Base-by-base conservation (phyloP, 2,329 filamentous ascomycete species). In the Venturia effusa region DNA sequence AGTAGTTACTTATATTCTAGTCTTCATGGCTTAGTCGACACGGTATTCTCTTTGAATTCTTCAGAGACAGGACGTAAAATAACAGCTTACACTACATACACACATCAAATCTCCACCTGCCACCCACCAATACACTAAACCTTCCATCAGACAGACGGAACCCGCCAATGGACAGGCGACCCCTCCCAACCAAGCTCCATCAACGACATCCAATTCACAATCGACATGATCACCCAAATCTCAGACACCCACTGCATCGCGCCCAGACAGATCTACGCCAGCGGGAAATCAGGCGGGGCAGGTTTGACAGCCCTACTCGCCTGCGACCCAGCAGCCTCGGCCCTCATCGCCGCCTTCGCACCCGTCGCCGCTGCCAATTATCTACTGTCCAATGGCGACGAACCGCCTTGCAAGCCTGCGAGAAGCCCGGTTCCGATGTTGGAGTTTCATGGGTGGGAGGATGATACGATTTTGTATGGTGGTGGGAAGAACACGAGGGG, bases 281-380 rank as follows among this genome's bases (percentile, higher is more conserved):
- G 75, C 1, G 80, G 79, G 57, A 83, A 84, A 67, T 83, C 76
- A 67, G 83, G 84, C 59, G 83, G 81, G 6, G 83, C 80, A 1
- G 82, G 78, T 13, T 79, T 80, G 54, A 77, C 80, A 30, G 77
- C 76, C 27, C 68, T 76, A 1, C 74, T 82, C 5, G 80, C 81
- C 3, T 83, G 80, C 69, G 73, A 79, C 39, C 68, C 75, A 2
- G 71, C 71, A 10, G 72, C 76, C 3, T 77, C 77, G 4, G 69
- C 68, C 4, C 72, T 71, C 5, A 78, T 83, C 61, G 80, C 80
- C 7, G 80, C 80, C 0, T 83, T 83, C 66, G 80, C 78, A 3
- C 72, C 78, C 1, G 76, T 74, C 4, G 78, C 78, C 0, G 78
- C 78, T 0, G 71, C 79, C 0, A 80, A 77, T 68, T 81, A 81